Evolutionary conservation across 495 filamentous ascomycete species (phyloP).

Genomic region (Penicillium silybi): DNA sequence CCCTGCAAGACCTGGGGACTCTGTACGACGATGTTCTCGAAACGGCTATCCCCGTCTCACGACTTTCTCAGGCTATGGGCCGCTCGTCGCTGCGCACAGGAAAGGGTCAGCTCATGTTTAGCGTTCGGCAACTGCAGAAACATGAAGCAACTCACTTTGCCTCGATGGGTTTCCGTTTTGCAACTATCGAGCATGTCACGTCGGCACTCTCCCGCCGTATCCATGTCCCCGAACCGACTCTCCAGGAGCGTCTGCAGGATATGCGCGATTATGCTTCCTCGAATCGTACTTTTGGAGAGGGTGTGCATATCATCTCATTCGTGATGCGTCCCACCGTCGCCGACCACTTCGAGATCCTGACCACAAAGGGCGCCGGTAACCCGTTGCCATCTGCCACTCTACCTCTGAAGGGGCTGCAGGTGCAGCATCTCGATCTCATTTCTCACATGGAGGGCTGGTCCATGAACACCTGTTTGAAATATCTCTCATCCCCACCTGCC

Average conservation of each 20-base stretch:
- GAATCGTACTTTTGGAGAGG: constrained; percentile 52
- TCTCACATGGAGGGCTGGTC: constrained; percentile 55
- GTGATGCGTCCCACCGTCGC: constrained; percentile 63
- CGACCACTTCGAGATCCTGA: constrained; percentile 71
- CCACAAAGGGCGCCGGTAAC: constrained; percentile 58
- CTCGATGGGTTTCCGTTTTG: constrained; percentile 73
- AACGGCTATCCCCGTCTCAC: constrained; percentile 50
- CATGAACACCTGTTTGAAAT: constrained; percentile 47
- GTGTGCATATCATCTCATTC: constrained; percentile 74
- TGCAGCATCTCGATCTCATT: constrained; percentile 56
- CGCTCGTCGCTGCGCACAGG: constrained; percentile 41
- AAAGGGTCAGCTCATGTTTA: constrained; percentile 73
- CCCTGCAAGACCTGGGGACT: constrained; percentile 62
- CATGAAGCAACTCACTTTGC: constrained; percentile 59
- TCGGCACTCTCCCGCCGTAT: constrained; percentile 63
- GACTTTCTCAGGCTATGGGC: constrained; percentile 35
- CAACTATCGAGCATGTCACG: constrained; percentile 63
- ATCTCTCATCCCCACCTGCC: constrained; percentile 35
- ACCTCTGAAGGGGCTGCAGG: constrained; percentile 50
- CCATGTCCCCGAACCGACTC: constrained; percentile 56
- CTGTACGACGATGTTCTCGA: constrained; percentile 75
- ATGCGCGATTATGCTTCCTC: constrained; percentile 59
- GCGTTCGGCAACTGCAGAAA: constrained; percentile 63
- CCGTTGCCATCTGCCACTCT: constrained; percentile 65
- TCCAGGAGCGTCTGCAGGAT: constrained; percentile 52